Base-by-base conservation (phyloP, 1,139 yeast species). In the Kurtzmaniella quercitrusa region DNA sequence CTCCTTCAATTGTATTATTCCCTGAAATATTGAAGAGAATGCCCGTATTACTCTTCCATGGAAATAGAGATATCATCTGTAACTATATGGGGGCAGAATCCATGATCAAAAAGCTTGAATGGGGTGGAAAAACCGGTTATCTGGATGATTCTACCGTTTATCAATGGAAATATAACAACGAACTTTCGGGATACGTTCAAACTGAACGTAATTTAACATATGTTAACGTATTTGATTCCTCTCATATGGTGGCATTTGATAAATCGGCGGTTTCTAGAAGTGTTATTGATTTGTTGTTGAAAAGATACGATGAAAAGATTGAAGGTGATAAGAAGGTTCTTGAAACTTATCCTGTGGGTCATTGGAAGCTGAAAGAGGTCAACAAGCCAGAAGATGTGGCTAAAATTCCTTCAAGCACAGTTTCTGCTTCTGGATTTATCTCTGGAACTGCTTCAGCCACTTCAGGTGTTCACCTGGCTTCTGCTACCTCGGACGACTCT, bases 221-320 rank as follows among this genome's bases (percentile, higher is more conserved):
- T 60, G 79, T 88, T 25, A 79, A 82, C 49, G 79, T 91, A 2
- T 80, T 68, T 57, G 80, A 88, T 54, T 79, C 96, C 0, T 84
- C 95, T 3, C 98, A 93, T 59, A 93, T 93, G 99, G 95, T 91
- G 18, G 96, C 98, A 1, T 85, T 80, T 54, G 98, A 93, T 58
- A 65, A 79, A 43, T 88, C 95, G 1, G 79, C 74, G 39, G 71
- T 78, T 27, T 77, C 91, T 8, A 71, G 90, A 52, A 89, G 91
- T 25, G 68, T 93, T 41, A 65, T 85, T 38, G 91, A 85, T 55
- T 48, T 79, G 18, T 56, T 73, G 25, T 57, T 66, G 9, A 65
- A 67, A 2, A 66, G 73, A 43, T 68, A 51, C 46, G 71, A 63
- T 46, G 54, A 46, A 14, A 43, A 43, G 21, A 55, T 51, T 8